A percentile compares a stretch with the other conserved stretches of the same genome.
phyloP scores from a whole-genome alignment of 768 basidiomycete genomes.

The Arthromyces matolae region DNA sequence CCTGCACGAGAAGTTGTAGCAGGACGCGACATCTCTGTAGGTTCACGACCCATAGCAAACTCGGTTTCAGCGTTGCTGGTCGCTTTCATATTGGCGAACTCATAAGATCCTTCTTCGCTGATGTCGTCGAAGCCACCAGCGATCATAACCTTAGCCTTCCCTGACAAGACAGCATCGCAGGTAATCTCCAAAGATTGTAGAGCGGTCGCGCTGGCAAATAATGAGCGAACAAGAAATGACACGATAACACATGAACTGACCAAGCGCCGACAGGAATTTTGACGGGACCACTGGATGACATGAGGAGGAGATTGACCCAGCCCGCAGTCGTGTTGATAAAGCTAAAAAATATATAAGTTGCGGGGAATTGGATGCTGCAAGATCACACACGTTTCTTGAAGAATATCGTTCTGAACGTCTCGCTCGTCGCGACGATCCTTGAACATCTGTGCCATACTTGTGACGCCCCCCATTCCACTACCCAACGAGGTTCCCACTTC shows the following conservation, averaged over 20 bases:
- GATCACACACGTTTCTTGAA: constrained; percentile 90
- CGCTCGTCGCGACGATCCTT: constrained; percentile 97
- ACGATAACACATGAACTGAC: constrained; percentile 50
- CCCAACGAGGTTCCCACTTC: constrained; percentile 94
- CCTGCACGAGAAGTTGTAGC: constrained; percentile 95
- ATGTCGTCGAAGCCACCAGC: constrained; percentile 98
- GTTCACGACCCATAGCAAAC: constrained; percentile 98
- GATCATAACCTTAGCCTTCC: constrained; percentile 99
- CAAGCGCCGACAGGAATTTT: constrained; percentile 99
- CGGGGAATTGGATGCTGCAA: too few relatives aligned
- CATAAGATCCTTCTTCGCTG: constrained; percentile 96
- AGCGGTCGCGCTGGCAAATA: constrained; percentile 74
- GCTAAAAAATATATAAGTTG: constrained; percentile 45
- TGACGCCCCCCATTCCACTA: constrained; percentile 96
- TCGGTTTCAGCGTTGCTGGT: constrained; percentile 97
- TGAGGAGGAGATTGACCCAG: constrained; percentile 91
- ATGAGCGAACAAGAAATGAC: constrained; percentile 6
- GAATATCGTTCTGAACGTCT: constrained; percentile 96
- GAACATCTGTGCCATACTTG: constrained; percentile 94
- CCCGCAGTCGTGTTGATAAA: constrained; percentile 99
- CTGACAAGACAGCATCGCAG: constrained; percentile 89
- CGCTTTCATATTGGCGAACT: constrained; percentile 99
- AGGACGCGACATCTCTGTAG: constrained; percentile 97
- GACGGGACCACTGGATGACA: constrained; percentile 96
- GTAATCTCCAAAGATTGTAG: constrained; percentile 98